Conservation (phyloP, 371 early-diverging fungal species). For the Chytridiales sp. region DNA sequence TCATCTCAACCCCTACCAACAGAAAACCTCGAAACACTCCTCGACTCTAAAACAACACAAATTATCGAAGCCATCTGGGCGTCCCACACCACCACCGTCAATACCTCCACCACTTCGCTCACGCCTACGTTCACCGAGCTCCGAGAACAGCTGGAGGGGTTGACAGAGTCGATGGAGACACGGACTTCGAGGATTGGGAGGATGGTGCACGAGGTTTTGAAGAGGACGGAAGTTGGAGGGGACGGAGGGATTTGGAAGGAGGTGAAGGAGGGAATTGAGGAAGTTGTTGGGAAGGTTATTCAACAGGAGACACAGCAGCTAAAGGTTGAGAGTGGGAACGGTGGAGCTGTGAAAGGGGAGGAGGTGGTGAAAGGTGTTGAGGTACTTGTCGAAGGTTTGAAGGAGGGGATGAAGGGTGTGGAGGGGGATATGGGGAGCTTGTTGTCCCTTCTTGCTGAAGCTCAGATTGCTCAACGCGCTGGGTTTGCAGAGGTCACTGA, state of each 20-base stretch:
- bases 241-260: not conserved
- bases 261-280: not conserved
- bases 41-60: slow-evolving; percentile 3
- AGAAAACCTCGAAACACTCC: not conserved
- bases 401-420: not conserved
- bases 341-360: not conserved
- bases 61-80: slow-evolving; percentile 25
- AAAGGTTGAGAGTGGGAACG: not conserved
- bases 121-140: slow-evolving; percentile 13
- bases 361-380: not conserved
- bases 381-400: not conserved
- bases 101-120: not conserved
- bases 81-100: slow-evolving; percentile 10
- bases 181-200: slow-evolving; percentile 43
- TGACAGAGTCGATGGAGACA: slow-evolving; percentile 46
- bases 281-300: not conserved
- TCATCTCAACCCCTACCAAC: not conserved
- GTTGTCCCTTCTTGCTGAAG: slow-evolving; percentile 13
- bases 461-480: not conserved
- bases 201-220: slow-evolving; percentile 41
- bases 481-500: not conserved
- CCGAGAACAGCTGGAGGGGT: slow-evolving; percentile 27
- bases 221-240: slow-evolving; percentile 1
- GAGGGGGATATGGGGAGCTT: slow-evolving; percentile 5
- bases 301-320: not conserved